Evolutionary conservation across 257 asterid species (phyloP).

Genomic region (Fraxinus americana): DNA sequence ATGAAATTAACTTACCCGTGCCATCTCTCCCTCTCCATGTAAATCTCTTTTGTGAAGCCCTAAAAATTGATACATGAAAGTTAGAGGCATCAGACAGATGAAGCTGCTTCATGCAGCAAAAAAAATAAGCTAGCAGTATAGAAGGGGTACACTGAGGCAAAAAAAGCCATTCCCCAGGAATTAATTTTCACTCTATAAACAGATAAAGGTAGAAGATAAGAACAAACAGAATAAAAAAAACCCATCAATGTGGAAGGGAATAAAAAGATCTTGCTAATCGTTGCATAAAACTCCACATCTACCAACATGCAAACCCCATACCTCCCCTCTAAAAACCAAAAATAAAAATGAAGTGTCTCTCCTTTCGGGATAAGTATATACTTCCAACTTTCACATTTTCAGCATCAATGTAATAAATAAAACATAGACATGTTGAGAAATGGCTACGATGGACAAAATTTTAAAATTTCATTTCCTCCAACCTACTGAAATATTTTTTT

Average conservation of each 20-base stretch:
- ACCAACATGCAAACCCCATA: not conserved
- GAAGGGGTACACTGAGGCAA: not conserved
- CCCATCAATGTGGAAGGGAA: not conserved
- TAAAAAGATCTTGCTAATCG: not conserved
- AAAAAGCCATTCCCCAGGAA: not conserved
- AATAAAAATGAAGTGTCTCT: not conserved
- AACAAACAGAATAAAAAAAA: not conserved
- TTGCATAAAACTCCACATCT: not conserved
- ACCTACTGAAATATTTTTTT: not conserved
- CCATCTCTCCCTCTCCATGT: constrained; percentile 94
- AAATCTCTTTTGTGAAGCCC: constrained; percentile 98
- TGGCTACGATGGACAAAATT: not conserved
- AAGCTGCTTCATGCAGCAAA: constrained; percentile 20
- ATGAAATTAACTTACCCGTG: constrained; percentile 69
- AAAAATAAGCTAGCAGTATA: constrained; percentile 8
- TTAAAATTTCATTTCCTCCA: not conserved
- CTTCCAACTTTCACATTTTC: not conserved
- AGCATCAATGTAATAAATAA: not conserved
- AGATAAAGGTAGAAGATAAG: not conserved
- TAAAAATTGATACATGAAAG: constrained; percentile 32
- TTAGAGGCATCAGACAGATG: constrained; percentile 27
- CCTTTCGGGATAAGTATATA: not conserved
- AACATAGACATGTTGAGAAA: not conserved
- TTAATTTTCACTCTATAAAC: not conserved
- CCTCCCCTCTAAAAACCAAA: not conserved